phyloP scores from a whole-genome alignment of 345 rosid species.

The Lagerstroemia speciosa region DNA sequence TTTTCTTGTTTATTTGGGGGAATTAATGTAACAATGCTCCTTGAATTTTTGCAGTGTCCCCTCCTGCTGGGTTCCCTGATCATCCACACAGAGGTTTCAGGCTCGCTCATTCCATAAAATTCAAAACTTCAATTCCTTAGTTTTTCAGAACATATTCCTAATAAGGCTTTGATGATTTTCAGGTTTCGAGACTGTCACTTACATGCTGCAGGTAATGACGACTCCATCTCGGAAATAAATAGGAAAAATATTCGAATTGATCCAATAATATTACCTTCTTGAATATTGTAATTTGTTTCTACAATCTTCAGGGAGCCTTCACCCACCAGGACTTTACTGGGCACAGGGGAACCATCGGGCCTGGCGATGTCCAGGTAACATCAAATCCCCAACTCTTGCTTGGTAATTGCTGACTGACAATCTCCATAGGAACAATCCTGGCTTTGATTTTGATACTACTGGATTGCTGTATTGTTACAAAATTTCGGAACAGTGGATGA shows the following conservation, averaged over 20 bases:
- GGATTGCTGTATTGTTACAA: too few species aligned
- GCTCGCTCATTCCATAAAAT: conserved; percentile 2
- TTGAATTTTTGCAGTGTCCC: conserved; percentile 48
- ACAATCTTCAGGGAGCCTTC: conserved; percentile 56
- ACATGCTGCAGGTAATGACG: conserved; percentile 62
- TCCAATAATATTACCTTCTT: not conserved
- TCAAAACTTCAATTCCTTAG: not conserved
- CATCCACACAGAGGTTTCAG: conserved; percentile 94
- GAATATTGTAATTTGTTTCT: not conserved
- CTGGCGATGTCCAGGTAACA: conserved; percentile 93
- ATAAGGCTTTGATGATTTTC: too few species aligned
- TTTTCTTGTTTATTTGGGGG: not conserved
- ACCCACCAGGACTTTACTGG: conserved; percentile 92
- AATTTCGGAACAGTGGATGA: conserved; percentile 83
- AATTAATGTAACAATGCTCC: not conserved
- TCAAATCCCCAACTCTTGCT: not conserved
- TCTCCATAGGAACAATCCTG: not conserved
- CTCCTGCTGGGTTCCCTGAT: conserved; percentile 98
- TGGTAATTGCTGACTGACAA: not conserved
- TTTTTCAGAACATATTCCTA: not conserved
- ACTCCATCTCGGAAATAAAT: not conserved
- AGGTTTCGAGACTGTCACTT: conserved; percentile 96
- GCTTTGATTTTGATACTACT: not conserved
- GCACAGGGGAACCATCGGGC: conserved; percentile 64
- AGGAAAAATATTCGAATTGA: not conserved